Base-by-base conservation (phyloP, 2,329 filamentous ascomycete species). In the Exophiala bonariae region DNA sequence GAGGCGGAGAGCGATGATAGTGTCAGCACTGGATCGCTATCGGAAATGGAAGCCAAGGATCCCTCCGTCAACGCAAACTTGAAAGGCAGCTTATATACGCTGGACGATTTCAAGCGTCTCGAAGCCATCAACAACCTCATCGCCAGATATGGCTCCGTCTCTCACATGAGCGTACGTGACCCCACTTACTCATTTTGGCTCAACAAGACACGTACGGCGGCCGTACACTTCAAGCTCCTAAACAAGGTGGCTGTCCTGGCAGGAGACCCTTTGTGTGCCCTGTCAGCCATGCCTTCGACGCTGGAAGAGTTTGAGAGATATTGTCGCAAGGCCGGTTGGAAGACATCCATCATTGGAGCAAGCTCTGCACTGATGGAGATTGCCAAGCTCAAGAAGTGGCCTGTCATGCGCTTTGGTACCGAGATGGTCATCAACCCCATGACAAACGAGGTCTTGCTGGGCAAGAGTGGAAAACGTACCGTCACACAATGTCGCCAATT, bases 151-250 rank as follows among this genome's bases (percentile, higher is more conserved):
- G 66, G 69, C 4, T 58, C 61, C 3, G 66, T 69, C 3, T 69
- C 68, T 4, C 66, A 72, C 47, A 71, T 71, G 68, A 67, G 67
- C 2, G 63, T 72, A n/a, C 62, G 70, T 1, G 69, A 72, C 37
- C 63, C 55, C 7, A 69, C 66, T 42, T 71, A 71, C 46, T 61
- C 52, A 4, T 66, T 71, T 50, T 72, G 70, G 45, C 56, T 72
- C 7, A 70, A 68, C 41, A 58, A 60, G 30, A 46, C 57, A 8
- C 52, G 54, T 13, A 64, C 62, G 3, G 69, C 59, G 3, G 68
- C 63, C 1, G 52, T 72, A 1, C 68, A 63, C 19, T 72, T 66
- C 58, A 72, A 71, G 44, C 47, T 69, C 1, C 60, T 64, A n/a
- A 63, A 64, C 39, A 50, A 61, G 1, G 61, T 71, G 2, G 66